Base-by-base conservation (phyloP, 345 rosid species). In the Salix purpurea region DNA sequence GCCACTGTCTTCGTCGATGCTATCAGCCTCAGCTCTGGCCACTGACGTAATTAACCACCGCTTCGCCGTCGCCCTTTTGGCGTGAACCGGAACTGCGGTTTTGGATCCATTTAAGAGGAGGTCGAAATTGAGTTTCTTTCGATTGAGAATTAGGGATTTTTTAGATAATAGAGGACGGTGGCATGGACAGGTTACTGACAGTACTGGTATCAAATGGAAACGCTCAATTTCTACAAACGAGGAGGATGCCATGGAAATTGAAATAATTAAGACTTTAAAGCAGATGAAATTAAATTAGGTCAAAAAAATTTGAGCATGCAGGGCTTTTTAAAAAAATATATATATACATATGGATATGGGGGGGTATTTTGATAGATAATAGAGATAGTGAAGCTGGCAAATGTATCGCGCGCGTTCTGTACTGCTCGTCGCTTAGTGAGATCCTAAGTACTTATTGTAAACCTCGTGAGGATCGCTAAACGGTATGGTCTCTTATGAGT, bases 1-100 rank as follows among this genome's bases (percentile, higher is more conserved):
- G 62, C 80, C 77, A 48, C 74, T 72, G 73, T 64, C 84, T 52
- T 90, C 90, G 44, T 80, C 89, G 73, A 87, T 26, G 21, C 78
- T 80, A 82, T 85, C 87, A 7, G 84, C 74, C 74, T 91, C 92
- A 65, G 88, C 81, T 62, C 88, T 86, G 44, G 88, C 71, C 21
- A 85, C 81, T 42, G 92, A 90, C 0, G 85, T 77, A 69, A 87
- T 65, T 39, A 88, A 19, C 65, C 80, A 83, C 74, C 86, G 91
- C 74, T 72, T 74, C 40, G 80, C 36, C 30, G 77, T 52, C 84
- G 83, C 60, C 28, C 80, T 23, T 40, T 56, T 62, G 13, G 37
- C 67, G 61, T 78, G 84, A 34, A 74, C 76, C 46, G 75, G 85
- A 77, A 80, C 46, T 48, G 64, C 23, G 2, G 81, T 69, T 66